Percentiles rank a stretch among this genome's conserved stretches.
phyloP scores from a whole-genome alignment of 2,329 filamentous ascomycete genomes.

The Mycosphaerella sp. region DNA sequence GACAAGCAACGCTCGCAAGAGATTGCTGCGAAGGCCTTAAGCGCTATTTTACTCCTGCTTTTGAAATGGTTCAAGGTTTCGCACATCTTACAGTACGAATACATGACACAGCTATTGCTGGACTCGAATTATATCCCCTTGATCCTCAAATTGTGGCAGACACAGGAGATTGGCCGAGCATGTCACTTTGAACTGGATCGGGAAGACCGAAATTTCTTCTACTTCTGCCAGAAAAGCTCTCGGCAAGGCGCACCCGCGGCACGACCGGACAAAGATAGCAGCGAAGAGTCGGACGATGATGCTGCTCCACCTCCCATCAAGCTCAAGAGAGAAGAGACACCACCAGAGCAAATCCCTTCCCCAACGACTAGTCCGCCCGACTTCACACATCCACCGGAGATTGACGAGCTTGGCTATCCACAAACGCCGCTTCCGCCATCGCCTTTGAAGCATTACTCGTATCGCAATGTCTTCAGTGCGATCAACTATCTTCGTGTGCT shows the following conservation, averaged over 20 bases:
- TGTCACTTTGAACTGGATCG: slow-evolving; percentile 81
- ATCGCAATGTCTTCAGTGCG: slow-evolving; percentile 88
- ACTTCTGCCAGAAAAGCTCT: slow-evolving; percentile 72
- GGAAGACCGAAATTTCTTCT: slow-evolving; percentile 81
- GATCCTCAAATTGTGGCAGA: slow-evolving; percentile 85
- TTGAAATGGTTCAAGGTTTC: slow-evolving; percentile 96
- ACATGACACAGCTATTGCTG: slow-evolving; percentile 83
- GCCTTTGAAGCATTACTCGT: slow-evolving; percentile 84
- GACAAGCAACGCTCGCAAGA: slow-evolving; percentile 77
- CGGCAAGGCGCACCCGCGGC: slow-evolving; percentile 45
- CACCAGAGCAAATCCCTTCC: slow-evolving; percentile 35
- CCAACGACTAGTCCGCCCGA: slow-evolving; percentile 25
- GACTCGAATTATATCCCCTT: slow-evolving; percentile 94
- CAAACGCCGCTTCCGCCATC: slow-evolving; percentile 61
- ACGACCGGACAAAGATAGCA: slow-evolving; percentile 25
- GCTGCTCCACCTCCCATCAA: slow-evolving; percentile 72
- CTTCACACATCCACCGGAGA: slow-evolving; percentile 46
- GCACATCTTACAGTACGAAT: slow-evolving; percentile 92
- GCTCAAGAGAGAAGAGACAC: slow-evolving; percentile 45
- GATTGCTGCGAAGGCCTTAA: slow-evolving; percentile 84
- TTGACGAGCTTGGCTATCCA: slow-evolving; percentile 84
- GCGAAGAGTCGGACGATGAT: slow-evolving; percentile 50
- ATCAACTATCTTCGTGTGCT: slow-evolving; percentile 95
- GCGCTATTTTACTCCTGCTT: slow-evolving; percentile 78
- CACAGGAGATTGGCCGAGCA: slow-evolving; percentile 87